Base-by-base conservation (phyloP, 1,139 yeast genomes). In the Pichia inconspicua region DNA sequence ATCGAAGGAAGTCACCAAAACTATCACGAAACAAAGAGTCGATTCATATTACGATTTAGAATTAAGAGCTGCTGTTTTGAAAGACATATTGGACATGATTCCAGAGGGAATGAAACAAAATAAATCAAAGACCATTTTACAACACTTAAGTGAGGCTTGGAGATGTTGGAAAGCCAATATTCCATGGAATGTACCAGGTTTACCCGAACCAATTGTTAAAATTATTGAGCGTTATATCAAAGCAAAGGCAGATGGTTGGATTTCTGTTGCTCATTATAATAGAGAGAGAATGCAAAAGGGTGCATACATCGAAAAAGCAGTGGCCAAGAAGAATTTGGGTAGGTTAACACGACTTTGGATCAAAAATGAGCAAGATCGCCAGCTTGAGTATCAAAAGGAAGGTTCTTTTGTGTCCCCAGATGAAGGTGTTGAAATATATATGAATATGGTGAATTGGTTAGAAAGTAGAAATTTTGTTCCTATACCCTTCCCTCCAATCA, bases 91-190 rank as follows among this genome's bases (percentile, higher is more conserved):
- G 50, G 99, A 92, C 61, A 89, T 89, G 96, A 89, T 94, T 47
- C 98, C 98, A 0, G 96, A 88, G 55, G 96, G 96, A 1, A 76
- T 94, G 54, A 85, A 87, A 58, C 95, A 88, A 59, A 85, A 78
- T 57, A 90, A 89, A 62, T 81, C 96, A 2, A 84, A 86, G 59
- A 83, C 95, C 0, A 85, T 94, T 48, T 69, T 94, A 45, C 97
- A 92, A 60, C 99, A 94, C 66, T 71, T 94, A 48, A 85, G 96
- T 62, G 98, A 94, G 64, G 98, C 98, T 0, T 94, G 99, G 99
- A 73, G 98, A 63, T 92, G 98, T 64, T 94, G 98, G 98, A 94
- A 94, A 65, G 98, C 98, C 2, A 90, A 92, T 60, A 84, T 92
- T 52, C 96, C 97, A 1, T 94, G 98, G 98, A 84, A 88, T 59